Base-by-base conservation (phyloP, 2,329 filamentous ascomycete genomes). In the Venturia oleaginea region DNA sequence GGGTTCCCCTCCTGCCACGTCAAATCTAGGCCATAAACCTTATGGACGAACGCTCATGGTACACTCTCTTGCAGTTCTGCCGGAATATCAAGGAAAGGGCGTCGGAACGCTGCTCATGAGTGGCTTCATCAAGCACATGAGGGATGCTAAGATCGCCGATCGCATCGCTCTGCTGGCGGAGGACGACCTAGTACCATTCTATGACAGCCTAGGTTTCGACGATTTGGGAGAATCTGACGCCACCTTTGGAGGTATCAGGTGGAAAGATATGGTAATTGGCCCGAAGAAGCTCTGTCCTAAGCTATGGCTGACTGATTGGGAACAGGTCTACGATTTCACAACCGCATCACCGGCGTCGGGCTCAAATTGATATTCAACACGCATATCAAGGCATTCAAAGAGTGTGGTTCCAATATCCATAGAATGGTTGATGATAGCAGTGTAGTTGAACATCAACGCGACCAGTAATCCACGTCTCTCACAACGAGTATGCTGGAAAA, bases 11-110 rank as follows among this genome's bases (percentile, higher is more conserved):
- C 34, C 42, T 13, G 55, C 32, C 19, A 7, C 38, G 1, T 38
- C 32, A 10, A 37, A 27, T 37, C 59, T 65, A 17, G 64, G 64
- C 11, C 43, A 65, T 22, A 62, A 65, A 22, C 37, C 27, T n/a
- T 15, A 51, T 19, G 91, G 91, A 46, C 78, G 85, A 54, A 95
- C 90, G 0, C 82, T 96, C 64, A 90, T 86, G 64, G 77, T 96
- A 61, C 92, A 97, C 76, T 93, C 90, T 0, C 81, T 97, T 5
- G 90, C 89, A 22, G 87, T 96, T 6, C 80, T 89, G 64, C 91
- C 90, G 30, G 32, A 37, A 4, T 63, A 63, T 59, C 62, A 63
- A 38, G 32, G 48, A 15, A 63, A 63, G n/a, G 54, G 59, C 38
- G 32, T 65, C 30, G 59, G 42, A 10, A 51, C 43, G 7, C 51